Evolutionary conservation across 768 basidiomycete species (phyloP), one percentile per base, ranked within the genome.

Genomic region (Kwoniella shandongensis): DNA sequence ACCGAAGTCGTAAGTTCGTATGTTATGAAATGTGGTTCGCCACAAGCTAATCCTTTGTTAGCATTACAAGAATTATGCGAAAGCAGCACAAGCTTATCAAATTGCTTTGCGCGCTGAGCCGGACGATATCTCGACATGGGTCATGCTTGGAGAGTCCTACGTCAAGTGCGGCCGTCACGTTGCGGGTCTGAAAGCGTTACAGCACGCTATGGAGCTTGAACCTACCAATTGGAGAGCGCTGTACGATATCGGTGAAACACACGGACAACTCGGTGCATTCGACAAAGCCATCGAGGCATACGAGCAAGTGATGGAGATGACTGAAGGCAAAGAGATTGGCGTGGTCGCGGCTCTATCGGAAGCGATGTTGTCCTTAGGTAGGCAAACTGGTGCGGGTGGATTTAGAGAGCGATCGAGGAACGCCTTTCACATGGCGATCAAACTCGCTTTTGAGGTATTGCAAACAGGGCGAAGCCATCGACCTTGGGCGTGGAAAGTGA

Each of bases 111-210:
- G 91, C 17, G 86, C 87, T 6, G 83, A 89, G 20, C 81, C 85
- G 1, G 83, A 85, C 2, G 91, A 98, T 75, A 81, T 84, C 12
- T 73, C 85, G 15, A 83, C 86, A n/a, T 98, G 94, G 96, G 80
- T 91, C 13, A 84, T 89, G 35, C 81, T 99, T 2, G 93, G 93
- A 1, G 91, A 96, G 76, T 88, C 91, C 0, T 98, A 99, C 66
- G 84, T 83, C 64, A 86, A 83, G 69, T 87, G 89, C 11, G 94
- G 96, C 46, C 84, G 91, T 30, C 88, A 91, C 64, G 85, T 84
- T 17, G 93, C 96, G 15, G 89, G 91, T 0, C 76, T 96, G 57
- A 98, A 94, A 75, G 88, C 93, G 0, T 83, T 98, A 18, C 78
- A 80, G 8, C 86, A 82, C 44, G 90, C 91, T 0, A 81, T 83